Conservation (phyloP, 768 basidiomycete species). For the Pleurotus pulmonarius region DNA sequence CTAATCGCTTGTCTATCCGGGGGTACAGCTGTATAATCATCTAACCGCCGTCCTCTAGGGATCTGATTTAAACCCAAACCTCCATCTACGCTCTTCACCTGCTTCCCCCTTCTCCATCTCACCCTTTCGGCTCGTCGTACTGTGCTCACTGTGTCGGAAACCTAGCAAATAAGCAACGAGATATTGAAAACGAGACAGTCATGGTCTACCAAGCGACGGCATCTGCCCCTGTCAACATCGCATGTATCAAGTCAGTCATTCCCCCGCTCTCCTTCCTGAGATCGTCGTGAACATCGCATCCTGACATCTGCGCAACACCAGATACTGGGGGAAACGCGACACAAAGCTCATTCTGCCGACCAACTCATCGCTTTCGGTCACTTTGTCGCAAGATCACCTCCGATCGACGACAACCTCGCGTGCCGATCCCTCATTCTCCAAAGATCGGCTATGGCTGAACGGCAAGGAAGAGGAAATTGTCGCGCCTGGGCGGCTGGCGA, state of each 20-base stretch:
- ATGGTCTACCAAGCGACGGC: conserved; percentile 84
- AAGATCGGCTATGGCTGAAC: conserved; percentile 92
- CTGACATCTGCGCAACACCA: conserved; percentile 22
- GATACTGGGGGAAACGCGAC: conserved; percentile 99
- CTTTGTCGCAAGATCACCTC: conserved; percentile 94
- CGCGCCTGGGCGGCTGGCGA: conserved; percentile 68
- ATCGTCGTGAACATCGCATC: not conserved
- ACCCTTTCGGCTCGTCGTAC: not conserved
- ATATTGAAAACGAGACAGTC: conserved; percentile 1
- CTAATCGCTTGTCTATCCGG: conserved; percentile 6
- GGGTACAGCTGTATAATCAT: conserved; percentile 5
- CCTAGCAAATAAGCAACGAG: conserved; percentile 13
- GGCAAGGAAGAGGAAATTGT: conserved; percentile 90
- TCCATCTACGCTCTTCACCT: not conserved
- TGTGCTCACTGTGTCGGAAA: conserved; percentile 10
- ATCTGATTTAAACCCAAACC: not conserved
- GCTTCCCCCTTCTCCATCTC: not conserved
- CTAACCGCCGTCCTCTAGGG: conserved; percentile 2
- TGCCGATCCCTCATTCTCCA: conserved; percentile 66
- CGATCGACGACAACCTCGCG: conserved; percentile 91
- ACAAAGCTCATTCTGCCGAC: conserved; percentile 90
- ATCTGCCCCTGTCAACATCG: conserved; percentile 95
- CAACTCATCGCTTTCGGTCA: conserved; percentile 97
- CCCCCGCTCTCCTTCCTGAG: not conserved
- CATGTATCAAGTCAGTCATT: conserved; percentile 82